phyloP scores from a whole-genome alignment of 176 grass and related monocot species.

The Oryza longistaminata region DNA sequence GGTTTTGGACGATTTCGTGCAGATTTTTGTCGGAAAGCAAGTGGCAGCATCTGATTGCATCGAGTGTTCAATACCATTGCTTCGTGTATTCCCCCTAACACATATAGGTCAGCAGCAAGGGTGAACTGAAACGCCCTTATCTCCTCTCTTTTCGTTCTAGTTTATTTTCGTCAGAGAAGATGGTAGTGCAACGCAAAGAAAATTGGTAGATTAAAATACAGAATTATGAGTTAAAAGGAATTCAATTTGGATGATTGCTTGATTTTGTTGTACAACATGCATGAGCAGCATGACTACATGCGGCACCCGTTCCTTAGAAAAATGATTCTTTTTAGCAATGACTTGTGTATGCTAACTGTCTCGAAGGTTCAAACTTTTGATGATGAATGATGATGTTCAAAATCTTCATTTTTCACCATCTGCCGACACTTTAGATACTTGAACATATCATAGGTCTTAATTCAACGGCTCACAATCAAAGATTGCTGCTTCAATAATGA shows the following conservation, averaged over 20 bases:
- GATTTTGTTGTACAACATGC: neutral
- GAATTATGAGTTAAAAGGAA: neutral
- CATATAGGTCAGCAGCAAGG: neutral
- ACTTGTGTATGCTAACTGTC: neutral
- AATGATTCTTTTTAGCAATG: neutral
- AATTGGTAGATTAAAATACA: no score
- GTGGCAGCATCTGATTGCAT: neutral
- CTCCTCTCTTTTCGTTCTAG: neutral
- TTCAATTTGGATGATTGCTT: neutral
- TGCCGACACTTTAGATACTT: conserved; percentile 9
- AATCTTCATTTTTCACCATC: neutral
- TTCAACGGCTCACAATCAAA: conserved; percentile 6
- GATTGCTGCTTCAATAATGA: neutral
- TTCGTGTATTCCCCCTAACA: neutral
- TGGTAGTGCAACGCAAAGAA: neutral
- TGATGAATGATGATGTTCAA: no score
- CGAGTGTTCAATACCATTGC: no score
- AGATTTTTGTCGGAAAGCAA: neutral
- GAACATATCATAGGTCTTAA: neutral
- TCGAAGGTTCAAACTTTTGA: neutral
- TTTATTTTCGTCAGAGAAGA: neutral
- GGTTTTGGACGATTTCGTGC: neutral
- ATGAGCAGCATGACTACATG: neutral
- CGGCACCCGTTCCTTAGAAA: neutral
- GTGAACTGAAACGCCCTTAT: neutral